Evolutionary conservation across 148 eudicot genomes (phyloP), one percentile per base, ranked within the genome.

Genomic region (Rhododendron henanense): DNA sequence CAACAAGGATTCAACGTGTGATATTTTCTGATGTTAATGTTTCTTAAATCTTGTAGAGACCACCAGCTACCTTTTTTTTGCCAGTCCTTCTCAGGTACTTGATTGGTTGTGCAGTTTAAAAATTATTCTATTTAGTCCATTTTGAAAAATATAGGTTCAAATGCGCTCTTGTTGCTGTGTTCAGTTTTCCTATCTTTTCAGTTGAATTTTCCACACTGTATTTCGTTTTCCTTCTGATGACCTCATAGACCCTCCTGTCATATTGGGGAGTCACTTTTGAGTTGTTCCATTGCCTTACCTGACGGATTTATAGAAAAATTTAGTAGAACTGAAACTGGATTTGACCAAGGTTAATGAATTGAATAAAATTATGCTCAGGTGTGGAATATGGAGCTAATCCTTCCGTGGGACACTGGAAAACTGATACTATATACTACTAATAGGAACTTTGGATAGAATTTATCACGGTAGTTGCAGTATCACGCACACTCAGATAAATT

Each of bases 41-140:
- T 74, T 10, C 18, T 28, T 78, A 48, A 39, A 39, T 61, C 41
- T 87, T 90, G 93, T 91, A 95, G 99, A 89, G 92, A 28, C 86
- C 92, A 63, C 84, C 92, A 81, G 81, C 94, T 89, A n/a, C 84
- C 69, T 89, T 92, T 57, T 84, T 89, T 59, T 14, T 97, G 31
- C 83, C 90, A 83, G 85, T 89, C 81, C 45, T 90, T 53, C 78
- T 96, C 90, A 95, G 99, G 99, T 96, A 87, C 57, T 67, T 25
- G 11, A 69, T 78, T 81, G 21, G 81, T 79, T n/a, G 1, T 83
- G 25, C 10, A 71, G 53, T 31, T 19, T 19, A 37, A 39, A 6
- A 21, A 37, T 41, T 10, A 74, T 51, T 50, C 53, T 76, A 53
- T 44, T 31, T 11, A 28, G 57, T 11, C 13, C 33, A 23, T 76